Evolutionary conservation across 139 green algal genomes (phyloP).

Genomic region (Coelastrella sp.): DNA sequence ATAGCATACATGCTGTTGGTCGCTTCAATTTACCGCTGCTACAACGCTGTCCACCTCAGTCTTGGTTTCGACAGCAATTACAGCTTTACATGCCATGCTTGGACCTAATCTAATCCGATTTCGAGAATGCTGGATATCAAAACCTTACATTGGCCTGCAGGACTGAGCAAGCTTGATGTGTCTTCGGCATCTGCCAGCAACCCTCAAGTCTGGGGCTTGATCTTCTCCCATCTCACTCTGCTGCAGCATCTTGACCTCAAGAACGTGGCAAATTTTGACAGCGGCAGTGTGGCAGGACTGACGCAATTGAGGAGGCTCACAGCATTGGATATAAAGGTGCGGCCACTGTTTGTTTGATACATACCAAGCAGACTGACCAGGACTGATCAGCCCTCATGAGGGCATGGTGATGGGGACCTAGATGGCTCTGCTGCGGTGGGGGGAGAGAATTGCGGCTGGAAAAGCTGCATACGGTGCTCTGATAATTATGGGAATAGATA

Average conservation of each 20-base stretch:
- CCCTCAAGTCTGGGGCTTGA: neutral
- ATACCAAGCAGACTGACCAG: too few relatives aligned
- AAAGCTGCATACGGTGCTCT: too few relatives aligned
- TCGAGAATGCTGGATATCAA: neutral
- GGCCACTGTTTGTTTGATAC: too few relatives aligned
- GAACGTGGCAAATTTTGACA: neutral
- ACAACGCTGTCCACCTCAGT: too few relatives aligned
- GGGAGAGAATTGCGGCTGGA: too few relatives aligned
- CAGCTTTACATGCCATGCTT: neutral
- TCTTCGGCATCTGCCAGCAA: neutral
- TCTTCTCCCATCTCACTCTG: neutral
- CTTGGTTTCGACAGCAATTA: neutral
- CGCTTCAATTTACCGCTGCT: too few relatives aligned
- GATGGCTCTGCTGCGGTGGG: too few relatives aligned
- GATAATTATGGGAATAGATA: too few relatives aligned
- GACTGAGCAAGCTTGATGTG: neutral
- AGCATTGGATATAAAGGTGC: neutral
- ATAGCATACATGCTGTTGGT: too few relatives aligned
- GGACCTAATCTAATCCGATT: neutral
- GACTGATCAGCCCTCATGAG: too few relatives aligned
- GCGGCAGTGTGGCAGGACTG: neutral
- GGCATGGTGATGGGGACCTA: too few relatives aligned
- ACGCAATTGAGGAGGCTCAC: neutral
- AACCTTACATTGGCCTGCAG: neutral
- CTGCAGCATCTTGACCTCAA: constrained; percentile 17